Conservation (phyloP, 257 asterid species). For the Nicotiana knightiana region DNA sequence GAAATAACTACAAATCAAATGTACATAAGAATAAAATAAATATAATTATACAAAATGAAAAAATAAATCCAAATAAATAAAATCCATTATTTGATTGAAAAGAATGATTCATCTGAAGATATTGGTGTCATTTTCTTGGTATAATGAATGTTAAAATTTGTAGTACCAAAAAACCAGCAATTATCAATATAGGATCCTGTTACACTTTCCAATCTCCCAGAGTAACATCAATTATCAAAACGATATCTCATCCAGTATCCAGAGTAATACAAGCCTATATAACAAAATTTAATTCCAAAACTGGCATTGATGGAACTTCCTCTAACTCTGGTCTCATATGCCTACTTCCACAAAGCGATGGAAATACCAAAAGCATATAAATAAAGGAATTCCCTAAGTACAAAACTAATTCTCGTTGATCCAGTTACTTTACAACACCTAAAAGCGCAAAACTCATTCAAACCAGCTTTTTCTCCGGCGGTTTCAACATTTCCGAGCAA, state of each 20-base stretch:
- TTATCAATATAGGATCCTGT: constrained; percentile 67
- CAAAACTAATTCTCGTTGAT: background rate
- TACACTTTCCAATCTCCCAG: constrained; percentile 57
- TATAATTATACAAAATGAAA: too few relatives aligned
- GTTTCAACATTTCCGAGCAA: background rate
- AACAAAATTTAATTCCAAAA: background rate
- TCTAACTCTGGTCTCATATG: background rate
- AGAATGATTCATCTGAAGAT: too few relatives aligned
- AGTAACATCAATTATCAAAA: background rate
- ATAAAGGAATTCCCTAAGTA: background rate
- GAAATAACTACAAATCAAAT: too few relatives aligned
- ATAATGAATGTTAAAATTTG: too few relatives aligned
- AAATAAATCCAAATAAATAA: too few relatives aligned
- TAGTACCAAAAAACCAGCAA: constrained; percentile 72
- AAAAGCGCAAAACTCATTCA: background rate
- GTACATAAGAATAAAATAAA: too few relatives aligned
- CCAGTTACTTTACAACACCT: background rate
- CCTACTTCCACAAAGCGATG: background rate
- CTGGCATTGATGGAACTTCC: background rate
- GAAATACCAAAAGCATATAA: background rate
- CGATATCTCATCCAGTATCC: background rate
- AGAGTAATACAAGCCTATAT: background rate
- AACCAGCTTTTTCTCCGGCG: background rate
- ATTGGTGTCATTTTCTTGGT: too few relatives aligned
- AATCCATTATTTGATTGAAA: too few relatives aligned